These are phyloP conservation scores for Suillus hirtellus DNA, from an alignment of 768 basidiomycete species.

Conservation along the genomic window DNA sequence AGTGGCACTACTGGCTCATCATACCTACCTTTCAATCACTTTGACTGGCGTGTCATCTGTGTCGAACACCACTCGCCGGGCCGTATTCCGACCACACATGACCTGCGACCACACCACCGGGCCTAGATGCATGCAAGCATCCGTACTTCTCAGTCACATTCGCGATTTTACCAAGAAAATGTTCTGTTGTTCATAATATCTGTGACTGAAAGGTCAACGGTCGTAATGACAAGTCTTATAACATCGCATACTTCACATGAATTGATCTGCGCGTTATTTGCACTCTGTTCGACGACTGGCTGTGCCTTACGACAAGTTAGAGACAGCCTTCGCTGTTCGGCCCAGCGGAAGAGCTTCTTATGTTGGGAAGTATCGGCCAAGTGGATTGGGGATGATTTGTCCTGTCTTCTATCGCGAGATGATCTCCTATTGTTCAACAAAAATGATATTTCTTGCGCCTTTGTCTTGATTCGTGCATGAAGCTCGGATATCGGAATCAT, in stretches of 20 bases:
- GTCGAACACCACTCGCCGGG: neutral
- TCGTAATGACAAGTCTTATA: neutral
- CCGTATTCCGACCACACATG: neutral
- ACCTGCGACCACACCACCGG: neutral
- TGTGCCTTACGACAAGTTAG: neutral
- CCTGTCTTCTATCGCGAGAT: slow-evolving; percentile 1
- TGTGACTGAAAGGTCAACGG: neutral
- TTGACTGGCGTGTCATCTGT: neutral
- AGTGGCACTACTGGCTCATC: neutral
- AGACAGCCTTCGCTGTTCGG: neutral
- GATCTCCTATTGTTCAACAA: neutral
- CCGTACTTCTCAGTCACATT: neutral
- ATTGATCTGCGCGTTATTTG: neutral
- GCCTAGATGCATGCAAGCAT: neutral
- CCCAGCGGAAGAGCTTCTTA: neutral
- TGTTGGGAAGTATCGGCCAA: neutral
- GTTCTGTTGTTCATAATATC: neutral
- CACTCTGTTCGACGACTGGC: neutral
- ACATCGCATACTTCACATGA: neutral
- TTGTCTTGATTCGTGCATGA: slow-evolving; percentile 5
- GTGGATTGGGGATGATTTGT: neutral
- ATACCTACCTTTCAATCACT: neutral
- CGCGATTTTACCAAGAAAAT: neutral
- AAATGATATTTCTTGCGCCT: neutral
- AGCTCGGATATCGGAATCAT: slow-evolving; percentile 16